phyloP scores from a whole-genome alignment of 768 basidiomycete species.

The Amylocystis lapponica region DNA sequence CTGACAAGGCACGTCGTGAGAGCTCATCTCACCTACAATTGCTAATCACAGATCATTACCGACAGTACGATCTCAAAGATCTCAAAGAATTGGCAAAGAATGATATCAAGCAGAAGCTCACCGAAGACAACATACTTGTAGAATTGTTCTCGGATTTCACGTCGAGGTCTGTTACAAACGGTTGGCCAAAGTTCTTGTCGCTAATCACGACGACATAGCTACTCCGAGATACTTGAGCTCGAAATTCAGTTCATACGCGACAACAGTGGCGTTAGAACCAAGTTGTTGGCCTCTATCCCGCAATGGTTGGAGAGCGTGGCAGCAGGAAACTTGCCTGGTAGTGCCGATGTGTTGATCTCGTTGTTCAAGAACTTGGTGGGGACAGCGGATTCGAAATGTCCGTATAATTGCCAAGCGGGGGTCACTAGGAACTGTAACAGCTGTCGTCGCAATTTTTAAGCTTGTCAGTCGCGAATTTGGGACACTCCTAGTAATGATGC shows the following conservation, averaged over 20 bases:
- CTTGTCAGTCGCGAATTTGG: too few species aligned
- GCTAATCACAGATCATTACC: too few species aligned
- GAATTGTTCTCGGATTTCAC: slow-evolving; percentile 1
- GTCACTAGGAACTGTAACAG: too few species aligned
- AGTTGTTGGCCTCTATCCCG: background rate
- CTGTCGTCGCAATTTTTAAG: too few species aligned
- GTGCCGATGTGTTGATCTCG: background rate
- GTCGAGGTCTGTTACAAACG: background rate
- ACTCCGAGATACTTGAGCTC: background rate
- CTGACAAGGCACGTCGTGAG: slow-evolving; percentile 27
- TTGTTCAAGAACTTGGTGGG: too few species aligned
- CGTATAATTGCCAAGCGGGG: too few species aligned
- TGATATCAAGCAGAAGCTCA: background rate
- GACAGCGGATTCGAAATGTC: too few species aligned
- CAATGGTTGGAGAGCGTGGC: background rate
- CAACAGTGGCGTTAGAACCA: background rate
- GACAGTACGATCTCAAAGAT: background rate
- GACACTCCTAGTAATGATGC: too few species aligned
- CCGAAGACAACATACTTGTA: background rate
- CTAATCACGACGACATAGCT: background rate
- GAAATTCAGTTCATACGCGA: background rate
- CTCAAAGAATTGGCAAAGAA: background rate
- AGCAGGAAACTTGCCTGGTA: background rate
- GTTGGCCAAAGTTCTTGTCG: background rate
- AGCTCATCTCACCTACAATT: background rate